Evolutionary conservation across 139 green algal species (phyloP).

Genomic region (Raphidocelis subcapitata): DNA sequence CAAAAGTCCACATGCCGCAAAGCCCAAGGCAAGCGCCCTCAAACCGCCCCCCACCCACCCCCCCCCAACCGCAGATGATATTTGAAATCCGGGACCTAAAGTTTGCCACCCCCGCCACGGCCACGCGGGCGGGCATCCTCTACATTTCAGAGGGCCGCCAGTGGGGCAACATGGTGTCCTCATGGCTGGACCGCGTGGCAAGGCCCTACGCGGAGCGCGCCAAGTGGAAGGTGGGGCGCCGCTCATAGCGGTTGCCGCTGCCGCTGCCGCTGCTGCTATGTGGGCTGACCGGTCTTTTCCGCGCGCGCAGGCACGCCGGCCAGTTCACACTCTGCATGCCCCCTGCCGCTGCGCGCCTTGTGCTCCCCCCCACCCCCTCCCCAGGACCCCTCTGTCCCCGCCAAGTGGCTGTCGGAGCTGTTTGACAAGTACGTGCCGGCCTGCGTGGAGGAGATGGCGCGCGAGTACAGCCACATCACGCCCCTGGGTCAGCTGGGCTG

Average conservation of each 20-base stretch:
- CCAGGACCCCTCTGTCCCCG: slow-evolving; percentile 54
- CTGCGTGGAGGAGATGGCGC: slow-evolving; percentile 84
- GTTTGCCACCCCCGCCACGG: slow-evolving; percentile 81
- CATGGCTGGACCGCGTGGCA: slow-evolving; percentile 59
- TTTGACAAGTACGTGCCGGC: slow-evolving; percentile 81
- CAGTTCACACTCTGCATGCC: too few species aligned
- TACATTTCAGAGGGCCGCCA: slow-evolving; percentile 81
- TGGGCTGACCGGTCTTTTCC: too few species aligned
- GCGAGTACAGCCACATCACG: slow-evolving; percentile 77
- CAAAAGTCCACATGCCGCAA: too few species aligned
- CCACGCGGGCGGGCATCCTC: slow-evolving; percentile 83
- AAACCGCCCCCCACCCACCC: slow-evolving; percentile 57
- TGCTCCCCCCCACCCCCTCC: too few species aligned
- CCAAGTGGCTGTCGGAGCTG: slow-evolving; percentile 69
- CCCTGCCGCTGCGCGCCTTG: too few species aligned
- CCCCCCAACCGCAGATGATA: slow-evolving; percentile 82
- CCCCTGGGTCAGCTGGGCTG: slow-evolving; percentile 43
- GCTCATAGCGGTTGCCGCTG: too few species aligned
- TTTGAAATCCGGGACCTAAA: slow-evolving; percentile 70
- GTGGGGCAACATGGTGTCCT: slow-evolving; percentile 84
- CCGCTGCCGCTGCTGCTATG: too few species aligned
- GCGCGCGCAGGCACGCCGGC: too few species aligned
- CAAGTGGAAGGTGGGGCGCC: slow-evolving; percentile 70
- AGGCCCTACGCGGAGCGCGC: slow-evolving; percentile 71
- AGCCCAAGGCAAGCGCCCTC: too few species aligned